Conservation (phyloP, 2,329 filamentous ascomycete species). For the Exophiala aquamarina region DNA sequence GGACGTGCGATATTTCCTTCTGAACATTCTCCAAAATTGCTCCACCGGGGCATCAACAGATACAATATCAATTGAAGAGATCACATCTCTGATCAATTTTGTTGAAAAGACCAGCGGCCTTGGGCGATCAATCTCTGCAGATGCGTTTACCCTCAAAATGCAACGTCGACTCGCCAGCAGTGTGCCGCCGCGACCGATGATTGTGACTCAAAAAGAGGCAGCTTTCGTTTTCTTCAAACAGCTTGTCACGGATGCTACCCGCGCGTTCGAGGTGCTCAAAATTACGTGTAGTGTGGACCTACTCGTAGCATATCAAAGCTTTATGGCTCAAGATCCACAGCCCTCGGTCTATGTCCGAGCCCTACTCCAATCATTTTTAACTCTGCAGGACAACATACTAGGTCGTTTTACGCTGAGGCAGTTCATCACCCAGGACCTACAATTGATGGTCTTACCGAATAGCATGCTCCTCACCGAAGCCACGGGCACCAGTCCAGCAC, state of each 20-base stretch:
- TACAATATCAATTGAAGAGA: not conserved
- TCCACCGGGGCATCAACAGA: constrained; percentile 1
- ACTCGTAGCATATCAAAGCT: constrained; percentile 68
- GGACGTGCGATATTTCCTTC: constrained; percentile 52
- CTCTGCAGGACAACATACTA: constrained; percentile 69
- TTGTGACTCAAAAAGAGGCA: constrained; percentile 68
- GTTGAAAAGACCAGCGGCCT: constrained; percentile 63
- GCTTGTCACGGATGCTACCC: constrained; percentile 70
- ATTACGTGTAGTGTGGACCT: constrained; percentile 23
- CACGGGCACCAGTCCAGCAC: constrained; percentile 75
- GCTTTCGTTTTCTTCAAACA: constrained; percentile 69
- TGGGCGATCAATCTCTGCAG: constrained; percentile 61
- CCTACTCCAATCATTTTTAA: constrained; percentile 73
- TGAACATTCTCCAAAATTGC: constrained; percentile 33
- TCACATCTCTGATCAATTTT: constrained; percentile 43
- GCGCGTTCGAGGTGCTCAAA: constrained; percentile 64
- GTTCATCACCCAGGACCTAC: constrained; percentile 80
- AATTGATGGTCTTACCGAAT: constrained; percentile 70
- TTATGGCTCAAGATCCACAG: constrained; percentile 76
- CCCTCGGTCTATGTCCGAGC: constrained; percentile 82
- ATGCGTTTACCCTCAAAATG: constrained; percentile 86
- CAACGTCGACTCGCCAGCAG: constrained; percentile 91
- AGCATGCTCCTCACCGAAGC: constrained; percentile 68
- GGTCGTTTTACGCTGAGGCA: constrained; percentile 68
- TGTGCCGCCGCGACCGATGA: constrained; percentile 87